These are phyloP conservation scores for Globisporangium abappressorium DNA, from an alignment of 352 stramenopile species.

Conservation along the genomic window DNA sequence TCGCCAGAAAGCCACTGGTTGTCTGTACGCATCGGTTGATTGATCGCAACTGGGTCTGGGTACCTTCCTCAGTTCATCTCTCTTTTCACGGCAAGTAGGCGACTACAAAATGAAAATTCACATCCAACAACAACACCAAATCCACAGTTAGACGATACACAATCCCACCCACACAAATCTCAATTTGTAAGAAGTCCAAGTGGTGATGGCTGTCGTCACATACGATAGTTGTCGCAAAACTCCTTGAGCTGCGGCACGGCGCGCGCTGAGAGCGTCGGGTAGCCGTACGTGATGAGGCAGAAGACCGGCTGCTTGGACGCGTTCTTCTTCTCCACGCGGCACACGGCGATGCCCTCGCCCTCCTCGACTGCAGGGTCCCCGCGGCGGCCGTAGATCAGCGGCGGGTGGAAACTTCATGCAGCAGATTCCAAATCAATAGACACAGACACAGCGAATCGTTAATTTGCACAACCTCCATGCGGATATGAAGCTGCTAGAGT, in stretches of 20 bases:
- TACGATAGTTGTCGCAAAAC: constrained; percentile 63
- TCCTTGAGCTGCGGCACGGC: constrained; percentile 75
- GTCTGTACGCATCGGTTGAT: background rate
- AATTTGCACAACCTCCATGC: background rate
- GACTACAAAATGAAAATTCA: background rate
- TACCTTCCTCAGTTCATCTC: background rate
- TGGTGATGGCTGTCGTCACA: constrained; percentile 1
- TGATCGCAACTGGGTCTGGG: background rate
- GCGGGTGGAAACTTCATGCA: constrained; percentile 58
- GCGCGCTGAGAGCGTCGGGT: constrained; percentile 74
- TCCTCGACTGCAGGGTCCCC: constrained; percentile 64
- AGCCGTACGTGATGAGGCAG: constrained; percentile 80
- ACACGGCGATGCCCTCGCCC: constrained; percentile 69
- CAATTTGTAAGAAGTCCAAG: background rate
- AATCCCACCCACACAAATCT: background rate
- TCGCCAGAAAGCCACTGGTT: background rate
- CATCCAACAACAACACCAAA: background rate
- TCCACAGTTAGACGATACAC: background rate
- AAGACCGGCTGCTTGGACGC: constrained; percentile 39
- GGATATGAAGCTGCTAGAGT: too few relatives aligned
- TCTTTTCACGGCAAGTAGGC: constrained; percentile 10
- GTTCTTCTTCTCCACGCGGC: constrained; percentile 48
- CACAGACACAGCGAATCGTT: background rate
- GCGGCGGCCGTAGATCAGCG: constrained; percentile 70
- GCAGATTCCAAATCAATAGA: too few relatives aligned